These are phyloP conservation scores for Pisolithus orientalis DNA, from an alignment of 768 basidiomycete genomes.

Conservation along the genomic window DNA sequence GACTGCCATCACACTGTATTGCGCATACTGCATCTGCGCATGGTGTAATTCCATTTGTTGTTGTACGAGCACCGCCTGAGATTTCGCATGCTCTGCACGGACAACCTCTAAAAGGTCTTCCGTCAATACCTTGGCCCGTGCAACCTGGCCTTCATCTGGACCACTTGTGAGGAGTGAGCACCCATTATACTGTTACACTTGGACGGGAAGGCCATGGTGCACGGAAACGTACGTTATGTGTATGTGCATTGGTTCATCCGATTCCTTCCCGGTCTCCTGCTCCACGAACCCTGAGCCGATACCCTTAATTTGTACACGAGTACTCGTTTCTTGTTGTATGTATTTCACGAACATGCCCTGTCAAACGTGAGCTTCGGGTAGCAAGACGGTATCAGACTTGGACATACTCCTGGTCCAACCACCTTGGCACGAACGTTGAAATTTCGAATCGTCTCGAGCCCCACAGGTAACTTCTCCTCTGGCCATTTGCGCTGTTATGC, in stretches of 20 bases:
- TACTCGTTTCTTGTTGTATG: constrained; percentile 93
- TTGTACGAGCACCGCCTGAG: constrained; percentile 53
- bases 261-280: constrained; percentile 80
- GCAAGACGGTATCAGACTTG: too few species aligned
- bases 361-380: neutral
- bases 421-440: constrained; percentile 98
- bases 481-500: constrained; percentile 85
- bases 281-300: constrained; percentile 93
- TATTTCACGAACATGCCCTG: constrained; percentile 96
- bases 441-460: constrained; percentile 85
- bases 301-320: constrained; percentile 96
- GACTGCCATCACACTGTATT: constrained; percentile 58
- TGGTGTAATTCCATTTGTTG: constrained; percentile 87
- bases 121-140: constrained; percentile 79
- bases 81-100: constrained; percentile 79
- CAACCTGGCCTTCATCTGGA: constrained; percentile 83
- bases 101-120: constrained; percentile 91
- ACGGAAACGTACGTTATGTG: constrained; percentile 68
- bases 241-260: constrained; percentile 87
- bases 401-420: constrained; percentile 82
- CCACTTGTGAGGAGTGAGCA: constrained; percentile 32
- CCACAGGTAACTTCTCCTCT: constrained; percentile 89
- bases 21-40: constrained; percentile 75
- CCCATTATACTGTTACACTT: neutral
- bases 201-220: constrained; percentile 13